Evolutionary conservation across 2,329 filamentous ascomycete species (phyloP), one percentile per base, ranked within the genome.

Genomic region (Sphaerostilbella broomeana): DNA sequence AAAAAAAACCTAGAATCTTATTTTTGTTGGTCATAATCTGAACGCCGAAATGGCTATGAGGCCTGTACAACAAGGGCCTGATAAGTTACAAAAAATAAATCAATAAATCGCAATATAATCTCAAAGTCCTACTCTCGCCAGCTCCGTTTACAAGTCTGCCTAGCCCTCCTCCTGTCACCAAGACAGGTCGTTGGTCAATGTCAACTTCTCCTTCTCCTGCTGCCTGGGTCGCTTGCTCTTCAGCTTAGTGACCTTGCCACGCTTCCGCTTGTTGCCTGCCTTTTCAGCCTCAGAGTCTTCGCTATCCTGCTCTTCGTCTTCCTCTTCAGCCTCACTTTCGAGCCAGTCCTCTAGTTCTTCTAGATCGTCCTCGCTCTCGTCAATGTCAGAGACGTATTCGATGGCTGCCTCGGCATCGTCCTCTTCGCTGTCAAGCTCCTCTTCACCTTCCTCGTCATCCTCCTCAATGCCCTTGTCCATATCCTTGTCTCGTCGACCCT

Each of bases 301-400:
- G 28, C 70, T 71, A 30, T 72, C 70, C 2, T 73, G 69, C 9
- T 75, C 75, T 3, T 77, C 75, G n/a, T 75, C 69, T 6, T 72
- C 69, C 6, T 70, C 72, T 3, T 73, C 73, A 2, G 73, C 73
- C 12, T 78, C 84, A 45, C 79, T 86, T 51, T 82, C 88, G 35
- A 95, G 71, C 90, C 90, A 97, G 57, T 97, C 90, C 62, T 97
- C 86, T 35, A 97, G 76, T 56, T 88, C 84, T 38, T 75, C 79
- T 15, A 86, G 67, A 50, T 87, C 85, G 42, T 86, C 84, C 45
- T 89, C 85, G 49, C 84, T 84, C 57, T 86, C 87, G 32, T 89
- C 89, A 41, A 94, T 67, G 60, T 95, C 92, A 56, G 85, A 90
- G 43, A 97, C 86, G 55, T 95, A 97, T 68, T 97, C 88, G 32